Percentiles rank a stretch among this genome's conserved stretches.
Conservation (phyloP, 2,329 filamentous ascomycete genomes). For the Calonectria hawksworthii region DNA sequence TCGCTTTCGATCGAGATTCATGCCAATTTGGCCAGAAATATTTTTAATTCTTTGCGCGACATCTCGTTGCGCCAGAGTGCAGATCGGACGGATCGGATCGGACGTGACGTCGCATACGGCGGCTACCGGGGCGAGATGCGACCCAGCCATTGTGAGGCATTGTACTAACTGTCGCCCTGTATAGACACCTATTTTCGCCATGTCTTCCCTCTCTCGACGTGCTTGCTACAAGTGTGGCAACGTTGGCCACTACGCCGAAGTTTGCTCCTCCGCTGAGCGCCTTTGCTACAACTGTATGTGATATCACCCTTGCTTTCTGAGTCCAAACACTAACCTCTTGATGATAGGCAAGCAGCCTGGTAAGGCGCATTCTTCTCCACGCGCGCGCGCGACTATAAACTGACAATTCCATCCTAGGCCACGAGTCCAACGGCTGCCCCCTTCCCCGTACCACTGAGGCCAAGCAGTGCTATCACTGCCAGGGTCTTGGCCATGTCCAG, state of each 20-base stretch:
- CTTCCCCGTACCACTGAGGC: slow-evolving; percentile 96
- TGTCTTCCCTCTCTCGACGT: slow-evolving; percentile 86
- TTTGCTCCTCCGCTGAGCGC: slow-evolving; percentile 97
- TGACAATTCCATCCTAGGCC: slow-evolving; percentile 63
- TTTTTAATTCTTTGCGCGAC: background rate
- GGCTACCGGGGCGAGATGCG: background rate
- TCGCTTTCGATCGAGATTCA: background rate
- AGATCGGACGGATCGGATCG: background rate
- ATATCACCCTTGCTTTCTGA: background rate
- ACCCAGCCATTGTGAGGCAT: background rate
- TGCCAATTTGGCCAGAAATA: background rate
- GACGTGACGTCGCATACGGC: background rate
- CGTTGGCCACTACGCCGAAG: slow-evolving; percentile 86
- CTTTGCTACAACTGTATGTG: slow-evolving; percentile 98
- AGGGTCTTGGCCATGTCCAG: slow-evolving; percentile 97
- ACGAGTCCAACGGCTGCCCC: slow-evolving; percentile 98
- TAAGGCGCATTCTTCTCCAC: slow-evolving; percentile 46
- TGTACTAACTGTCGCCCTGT: slow-evolving; percentile 26
- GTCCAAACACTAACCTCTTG: slow-evolving; percentile 38
- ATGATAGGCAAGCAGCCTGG: slow-evolving; percentile 83
- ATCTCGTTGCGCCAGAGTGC: background rate
- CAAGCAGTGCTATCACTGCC: slow-evolving; percentile 99
- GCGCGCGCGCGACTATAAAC: background rate
- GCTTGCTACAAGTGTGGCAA: slow-evolving; percentile 89
- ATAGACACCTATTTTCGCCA: slow-evolving; percentile 56